phyloP scores from a whole-genome alignment of 2,329 filamentous ascomycete genomes.

The Verticillium isaacii region DNA sequence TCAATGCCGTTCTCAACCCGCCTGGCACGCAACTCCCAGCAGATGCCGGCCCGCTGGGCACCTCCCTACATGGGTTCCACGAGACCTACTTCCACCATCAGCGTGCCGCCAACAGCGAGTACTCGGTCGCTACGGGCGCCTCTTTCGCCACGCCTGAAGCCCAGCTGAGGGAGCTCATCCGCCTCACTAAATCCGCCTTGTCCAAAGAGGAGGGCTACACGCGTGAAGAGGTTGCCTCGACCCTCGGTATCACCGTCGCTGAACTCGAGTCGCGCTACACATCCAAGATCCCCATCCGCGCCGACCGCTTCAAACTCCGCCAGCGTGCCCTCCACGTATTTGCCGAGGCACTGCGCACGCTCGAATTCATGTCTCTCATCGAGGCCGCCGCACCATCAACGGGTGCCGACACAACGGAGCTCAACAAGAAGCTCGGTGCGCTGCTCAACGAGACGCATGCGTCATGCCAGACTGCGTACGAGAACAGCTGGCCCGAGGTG shows the following conservation, averaged over 20 bases:
- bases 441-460: conserved; percentile 87
- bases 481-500: conserved; percentile 90
- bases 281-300: conserved; percentile 83
- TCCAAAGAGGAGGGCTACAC: conserved; percentile 81
- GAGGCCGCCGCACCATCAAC: conserved; percentile 36
- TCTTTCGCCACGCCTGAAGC: conserved; percentile 42
- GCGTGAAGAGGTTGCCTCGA: conserved; percentile 72
- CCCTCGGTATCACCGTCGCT: conserved; percentile 63
- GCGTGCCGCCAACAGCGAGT: conserved; percentile 25
- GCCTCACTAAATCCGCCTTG: conserved; percentile 66
- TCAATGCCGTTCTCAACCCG: conserved; percentile 55
- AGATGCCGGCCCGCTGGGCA: conserved; percentile 78
- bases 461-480: conserved; percentile 81
- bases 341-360: conserved; percentile 79
- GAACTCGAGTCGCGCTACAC: conserved; percentile 76
- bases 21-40: conserved; percentile 58
- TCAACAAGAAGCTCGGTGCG: conserved; percentile 68
- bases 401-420: conserved; percentile 44
- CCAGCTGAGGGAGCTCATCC: conserved; percentile 71
- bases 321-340: conserved; percentile 91
- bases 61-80: conserved; percentile 83
- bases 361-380: conserved; percentile 78
- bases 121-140: conserved; percentile 13
- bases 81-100: conserved; percentile 66
- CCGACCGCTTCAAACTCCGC: conserved; percentile 79